Conservation (phyloP, 106 monocot genomes). For the Narthecium ossifragum region DNA sequence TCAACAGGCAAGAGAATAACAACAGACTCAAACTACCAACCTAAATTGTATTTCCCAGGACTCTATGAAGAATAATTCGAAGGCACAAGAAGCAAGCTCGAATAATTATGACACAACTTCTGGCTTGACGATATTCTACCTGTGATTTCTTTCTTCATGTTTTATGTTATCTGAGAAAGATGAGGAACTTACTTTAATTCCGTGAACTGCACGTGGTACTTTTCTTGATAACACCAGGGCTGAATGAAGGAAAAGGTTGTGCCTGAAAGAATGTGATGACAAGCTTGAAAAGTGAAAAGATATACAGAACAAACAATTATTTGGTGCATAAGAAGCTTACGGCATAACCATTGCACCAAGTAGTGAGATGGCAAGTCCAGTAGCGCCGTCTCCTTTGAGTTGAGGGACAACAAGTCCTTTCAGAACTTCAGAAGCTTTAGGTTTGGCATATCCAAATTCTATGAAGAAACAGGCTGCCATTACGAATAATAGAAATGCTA, state of each 20-base stretch:
- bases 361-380: conserved; percentile 85
- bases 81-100: too few relatives aligned
- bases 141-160: too few relatives aligned
- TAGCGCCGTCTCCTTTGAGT: conserved; percentile 94
- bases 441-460: conserved; percentile 81
- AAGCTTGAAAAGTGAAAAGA: not conserved
- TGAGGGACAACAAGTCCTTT: conserved; percentile 86
- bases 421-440: conserved; percentile 58
- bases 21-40: too few relatives aligned
- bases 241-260: conserved; percentile 96
- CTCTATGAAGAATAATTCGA: too few relatives aligned
- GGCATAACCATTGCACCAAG: conserved; percentile 99
- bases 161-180: not conserved
- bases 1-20: not conserved
- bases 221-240: conserved; percentile 91
- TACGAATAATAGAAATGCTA: conserved; percentile 66
- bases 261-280: conserved; percentile 31
- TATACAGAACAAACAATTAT: conserved; percentile 3
- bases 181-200: conserved; percentile 53
- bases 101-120: too few relatives aligned
- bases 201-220: conserved; percentile 79
- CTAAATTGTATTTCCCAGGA: too few relatives aligned
- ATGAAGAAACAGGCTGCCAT: conserved; percentile 82
- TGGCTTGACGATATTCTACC: too few relatives aligned
- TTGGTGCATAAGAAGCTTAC: conserved; percentile 37